Evolutionary conservation across 140 eudicot genomes (phyloP).

Genomic region (Bidens hawaiensis): DNA sequence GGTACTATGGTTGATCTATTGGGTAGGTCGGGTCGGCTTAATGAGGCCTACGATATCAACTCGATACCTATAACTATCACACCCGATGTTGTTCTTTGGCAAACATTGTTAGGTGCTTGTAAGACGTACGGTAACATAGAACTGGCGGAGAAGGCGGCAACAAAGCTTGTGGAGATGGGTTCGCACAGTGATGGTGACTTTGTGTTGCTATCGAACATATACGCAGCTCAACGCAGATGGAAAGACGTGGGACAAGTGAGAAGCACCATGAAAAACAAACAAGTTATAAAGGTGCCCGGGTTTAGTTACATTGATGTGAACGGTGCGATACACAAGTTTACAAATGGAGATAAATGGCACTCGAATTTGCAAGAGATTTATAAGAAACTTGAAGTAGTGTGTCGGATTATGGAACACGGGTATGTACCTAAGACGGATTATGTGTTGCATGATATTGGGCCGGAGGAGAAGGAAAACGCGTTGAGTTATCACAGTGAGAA

Average conservation of each 20-base stretch:
- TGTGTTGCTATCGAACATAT: constrained; percentile 68
- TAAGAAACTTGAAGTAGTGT: constrained; percentile 60
- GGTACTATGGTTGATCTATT: constrained; percentile 82
- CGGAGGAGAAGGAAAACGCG: constrained; percentile 72
- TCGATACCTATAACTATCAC: constrained; percentile 63
- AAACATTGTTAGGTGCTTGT: constrained; percentile 79
- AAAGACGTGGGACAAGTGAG: constrained; percentile 80
- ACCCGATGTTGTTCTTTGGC: constrained; percentile 87
- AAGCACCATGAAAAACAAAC: constrained; percentile 55
- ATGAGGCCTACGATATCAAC: constrained; percentile 55
- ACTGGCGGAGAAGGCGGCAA: constrained; percentile 78
- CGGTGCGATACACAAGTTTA: constrained; percentile 58
- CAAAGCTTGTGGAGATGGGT: constrained; percentile 80
- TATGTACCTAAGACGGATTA: constrained; percentile 61
- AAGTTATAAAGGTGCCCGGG: constrained; percentile 81
- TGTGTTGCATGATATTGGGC: constrained; percentile 85
- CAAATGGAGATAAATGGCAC: constrained; percentile 68
- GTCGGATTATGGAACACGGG: constrained; percentile 55
- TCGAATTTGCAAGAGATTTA: constrained; percentile 48
- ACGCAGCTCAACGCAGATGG: constrained; percentile 86
- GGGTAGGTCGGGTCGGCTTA: constrained; percentile 78
- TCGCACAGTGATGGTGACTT: constrained; percentile 75
- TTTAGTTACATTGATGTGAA: constrained; percentile 72
- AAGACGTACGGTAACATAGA: constrained; percentile 72
- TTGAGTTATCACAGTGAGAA: constrained; percentile 82